Evolutionary conservation across 768 basidiomycete species (phyloP).

Genomic region (Mycena belliarum): DNA sequence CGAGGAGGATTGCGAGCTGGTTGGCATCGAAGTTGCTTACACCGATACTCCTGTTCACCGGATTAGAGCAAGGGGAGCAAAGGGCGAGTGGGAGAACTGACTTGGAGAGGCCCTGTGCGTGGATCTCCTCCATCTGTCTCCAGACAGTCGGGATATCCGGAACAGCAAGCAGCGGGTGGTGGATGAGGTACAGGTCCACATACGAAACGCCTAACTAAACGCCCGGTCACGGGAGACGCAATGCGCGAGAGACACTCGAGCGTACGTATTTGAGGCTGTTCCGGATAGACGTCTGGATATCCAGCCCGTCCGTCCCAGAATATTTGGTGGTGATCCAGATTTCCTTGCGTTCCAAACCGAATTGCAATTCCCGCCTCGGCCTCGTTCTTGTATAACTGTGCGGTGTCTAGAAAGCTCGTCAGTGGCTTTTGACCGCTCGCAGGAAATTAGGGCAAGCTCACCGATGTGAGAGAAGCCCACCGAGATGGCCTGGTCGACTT

Average conservation of each 20-base stretch:
- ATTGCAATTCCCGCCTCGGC: constrained; percentile 54
- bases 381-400: constrained; percentile 64
- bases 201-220: constrained; percentile 60
- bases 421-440: background rate
- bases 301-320: constrained; percentile 50
- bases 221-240: background rate
- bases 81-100: constrained; percentile 25
- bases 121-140: constrained; percentile 62
- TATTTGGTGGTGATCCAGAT: constrained; percentile 71
- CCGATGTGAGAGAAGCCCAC: constrained; percentile 67
- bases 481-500: constrained; percentile 62
- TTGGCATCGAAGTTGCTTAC: constrained; percentile 67
- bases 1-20: constrained; percentile 55
- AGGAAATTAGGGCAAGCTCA: constrained; percentile 26
- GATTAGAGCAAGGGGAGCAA: background rate
- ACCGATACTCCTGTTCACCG: constrained; percentile 58
- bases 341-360: constrained; percentile 54
- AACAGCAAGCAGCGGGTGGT: constrained; percentile 51
- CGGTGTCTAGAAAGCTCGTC: constrained; percentile 46
- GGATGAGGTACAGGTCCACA: constrained; percentile 74
- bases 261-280: constrained; percentile 59
- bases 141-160: constrained; percentile 65
- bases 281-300: constrained; percentile 54
- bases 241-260: no score
- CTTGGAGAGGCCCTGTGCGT: constrained; percentile 61